Base-by-base conservation (phyloP, 164 flowering plant species). In the Hamamelis virginiana region DNA sequence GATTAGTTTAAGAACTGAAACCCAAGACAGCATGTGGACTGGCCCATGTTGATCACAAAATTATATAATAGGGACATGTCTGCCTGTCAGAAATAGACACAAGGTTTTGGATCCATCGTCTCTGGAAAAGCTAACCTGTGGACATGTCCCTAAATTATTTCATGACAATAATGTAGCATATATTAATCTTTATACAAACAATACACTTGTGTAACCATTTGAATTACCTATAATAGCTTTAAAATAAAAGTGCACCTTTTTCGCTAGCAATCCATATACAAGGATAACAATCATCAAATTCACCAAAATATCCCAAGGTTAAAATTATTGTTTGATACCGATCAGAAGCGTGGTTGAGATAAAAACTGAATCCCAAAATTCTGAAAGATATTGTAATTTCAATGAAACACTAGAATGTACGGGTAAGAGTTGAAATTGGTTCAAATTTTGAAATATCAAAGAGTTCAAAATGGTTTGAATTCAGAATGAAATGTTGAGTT, bases 11-110 rank as follows among this genome's bases (percentile, higher is more conserved):
- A 52, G 23, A 23, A 59, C 47, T 16, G 26, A 52, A 61, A n/a
- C n/a, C 15, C 70, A 66, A 41, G 23, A 33, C 4, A 33, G 43
- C 71, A 73, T 73, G 76, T 68, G 72, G 58, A 28, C 44, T 67
- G 67, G 15, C 55, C 64, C 64, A 55, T 51, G 26, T 21, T 22
- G n/a, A n/a, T 61, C n/a, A 62, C 41, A 9, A 43, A 68, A 64
- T 62, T 56, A 63, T 52, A 28, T 19, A 5, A 64, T 48, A 15
- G 21, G 21, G 64, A 44, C 41, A 61, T 44, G 41, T 25, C 11
- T 62, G 52, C 68, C 67, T 38, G 9, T 27, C 43, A 41, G 59
- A 63, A 68, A 68, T 1, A 15, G 51, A 48, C 64, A 68, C 69
- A 60, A 38, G 19, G 8, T 58, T n/a, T 62, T 53, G 61, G 66